phyloP scores from a whole-genome alignment of 805 yeast species.

The Torulaspora maleeae region DNA sequence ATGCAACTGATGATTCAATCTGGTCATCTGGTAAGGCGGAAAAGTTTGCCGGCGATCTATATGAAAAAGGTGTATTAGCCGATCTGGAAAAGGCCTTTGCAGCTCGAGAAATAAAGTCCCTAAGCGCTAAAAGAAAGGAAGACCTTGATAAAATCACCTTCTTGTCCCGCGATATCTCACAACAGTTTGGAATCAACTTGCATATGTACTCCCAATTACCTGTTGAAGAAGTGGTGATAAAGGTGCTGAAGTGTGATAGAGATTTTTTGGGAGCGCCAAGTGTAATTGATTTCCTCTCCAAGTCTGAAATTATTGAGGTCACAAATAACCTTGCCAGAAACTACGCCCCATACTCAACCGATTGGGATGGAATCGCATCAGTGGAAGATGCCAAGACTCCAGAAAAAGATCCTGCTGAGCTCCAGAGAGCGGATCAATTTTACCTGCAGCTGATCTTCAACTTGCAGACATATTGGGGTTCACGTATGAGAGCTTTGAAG shows the following conservation, averaged over 20 bases:
- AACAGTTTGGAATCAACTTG: conserved; percentile 90
- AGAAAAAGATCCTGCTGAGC: conserved; percentile 66
- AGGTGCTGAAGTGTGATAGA: conserved; percentile 68
- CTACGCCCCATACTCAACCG: conserved; percentile 74
- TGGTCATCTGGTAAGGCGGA: conserved; percentile 70
- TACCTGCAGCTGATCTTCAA: conserved; percentile 80
- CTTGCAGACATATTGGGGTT: conserved; percentile 83
- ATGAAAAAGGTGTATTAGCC: conserved; percentile 71
- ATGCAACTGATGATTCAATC: conserved; percentile 75
- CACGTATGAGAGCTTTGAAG: conserved; percentile 79
- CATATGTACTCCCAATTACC: conserved; percentile 64
- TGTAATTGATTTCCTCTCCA: conserved; percentile 78
- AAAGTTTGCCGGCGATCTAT: conserved; percentile 53
- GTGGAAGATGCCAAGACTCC: conserved; percentile 43
- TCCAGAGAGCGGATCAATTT: conserved; percentile 83
- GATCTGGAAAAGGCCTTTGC: conserved; percentile 86
- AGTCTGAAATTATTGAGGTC: conserved; percentile 69
- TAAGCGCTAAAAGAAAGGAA: conserved; percentile 43
- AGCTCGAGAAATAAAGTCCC: conserved; percentile 62
- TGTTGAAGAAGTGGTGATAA: conserved; percentile 63
- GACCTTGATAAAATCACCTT: conserved; percentile 58
- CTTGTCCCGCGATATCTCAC: conserved; percentile 80
- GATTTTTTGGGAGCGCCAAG: conserved; percentile 66
- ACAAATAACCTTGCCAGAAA: conserved; percentile 65
- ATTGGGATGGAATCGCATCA: conserved; percentile 48